Conservation (phyloP, 73 alveolate genomes). For the Paramecium biaurelia region DNA sequence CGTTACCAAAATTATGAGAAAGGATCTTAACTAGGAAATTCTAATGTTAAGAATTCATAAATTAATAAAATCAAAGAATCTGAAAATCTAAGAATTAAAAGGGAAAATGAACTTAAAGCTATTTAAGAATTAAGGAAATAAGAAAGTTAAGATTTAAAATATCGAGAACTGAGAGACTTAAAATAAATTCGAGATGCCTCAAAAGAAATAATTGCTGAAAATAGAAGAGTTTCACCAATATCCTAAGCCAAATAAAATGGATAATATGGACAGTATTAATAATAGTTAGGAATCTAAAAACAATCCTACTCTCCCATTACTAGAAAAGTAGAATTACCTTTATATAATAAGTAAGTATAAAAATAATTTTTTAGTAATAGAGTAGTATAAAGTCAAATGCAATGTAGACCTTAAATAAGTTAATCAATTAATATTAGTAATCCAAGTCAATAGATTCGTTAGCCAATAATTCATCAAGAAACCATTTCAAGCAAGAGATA, state of each 20-base stretch:
- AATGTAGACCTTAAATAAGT: background rate
- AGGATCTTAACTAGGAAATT: background rate
- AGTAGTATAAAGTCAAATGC: background rate
- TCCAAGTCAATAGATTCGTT: background rate
- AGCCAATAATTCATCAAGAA: background rate
- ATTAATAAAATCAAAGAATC: background rate
- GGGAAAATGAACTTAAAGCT: background rate
- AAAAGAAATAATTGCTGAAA: background rate
- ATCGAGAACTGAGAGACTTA: background rate
- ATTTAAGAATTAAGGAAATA: background rate
- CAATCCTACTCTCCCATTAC: background rate
- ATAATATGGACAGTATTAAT: background rate
- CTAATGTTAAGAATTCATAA: background rate
- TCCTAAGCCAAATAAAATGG: background rate
- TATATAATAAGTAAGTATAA: background rate
- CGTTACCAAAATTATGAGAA: background rate
- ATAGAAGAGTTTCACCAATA: background rate
- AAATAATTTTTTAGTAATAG: background rate
- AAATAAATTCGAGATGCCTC: background rate
- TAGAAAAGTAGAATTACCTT: background rate
- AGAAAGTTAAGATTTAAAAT: background rate
- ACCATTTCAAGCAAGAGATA: background rate
- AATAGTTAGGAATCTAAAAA: background rate
- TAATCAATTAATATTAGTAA: background rate
- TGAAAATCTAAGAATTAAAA: background rate